Conservation (phyloP, 768 basidiomycete species). For the Clitopilus passeckerianus region DNA sequence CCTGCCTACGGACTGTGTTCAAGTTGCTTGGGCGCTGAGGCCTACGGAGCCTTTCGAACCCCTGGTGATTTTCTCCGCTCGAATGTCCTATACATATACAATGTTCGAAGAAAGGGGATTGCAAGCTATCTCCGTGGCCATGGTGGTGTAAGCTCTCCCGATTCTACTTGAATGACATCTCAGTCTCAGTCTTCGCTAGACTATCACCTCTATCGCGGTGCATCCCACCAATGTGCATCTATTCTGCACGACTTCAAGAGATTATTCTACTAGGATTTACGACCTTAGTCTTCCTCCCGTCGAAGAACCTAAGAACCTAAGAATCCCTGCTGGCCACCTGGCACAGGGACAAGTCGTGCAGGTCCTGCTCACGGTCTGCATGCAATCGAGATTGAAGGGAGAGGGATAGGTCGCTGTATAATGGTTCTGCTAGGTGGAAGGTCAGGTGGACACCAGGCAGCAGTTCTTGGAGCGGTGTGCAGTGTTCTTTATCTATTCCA, state of each 20-base stretch:
- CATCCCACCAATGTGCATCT: slow-evolving; percentile 56
- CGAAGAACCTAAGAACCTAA: slow-evolving; percentile 23
- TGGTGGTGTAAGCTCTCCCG: slow-evolving; percentile 53
- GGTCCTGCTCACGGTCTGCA: slow-evolving; percentile 70
- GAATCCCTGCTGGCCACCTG: slow-evolving; percentile 60
- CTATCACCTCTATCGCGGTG: slow-evolving; percentile 64
- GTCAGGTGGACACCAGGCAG: slow-evolving; percentile 69
- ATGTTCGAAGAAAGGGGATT: slow-evolving; percentile 33
- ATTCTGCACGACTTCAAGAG: slow-evolving; percentile 69
- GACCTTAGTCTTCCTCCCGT: slow-evolving; percentile 41
- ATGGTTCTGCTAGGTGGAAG: slow-evolving; percentile 63
- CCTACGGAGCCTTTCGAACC: slow-evolving; percentile 44
- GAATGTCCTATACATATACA: slow-evolving; percentile 53
- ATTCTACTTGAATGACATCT: background rate
- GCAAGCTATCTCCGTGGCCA: slow-evolving; percentile 59
- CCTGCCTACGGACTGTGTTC: slow-evolving; percentile 27
- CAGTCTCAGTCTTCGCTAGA: slow-evolving; percentile 22
- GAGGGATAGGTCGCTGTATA: slow-evolving; percentile 59
- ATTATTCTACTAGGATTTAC: slow-evolving; percentile 67
- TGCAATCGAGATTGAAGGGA: slow-evolving; percentile 53
- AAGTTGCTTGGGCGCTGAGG: slow-evolving; percentile 58
- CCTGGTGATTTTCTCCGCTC: slow-evolving; percentile 52
- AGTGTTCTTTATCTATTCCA: background rate
- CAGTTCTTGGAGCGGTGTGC: slow-evolving; percentile 61
- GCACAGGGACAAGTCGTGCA: slow-evolving; percentile 42